phyloP scores from a whole-genome alignment of 2,329 filamentous ascomycete genomes.

The Colletotrichum orchidophilum region DNA sequence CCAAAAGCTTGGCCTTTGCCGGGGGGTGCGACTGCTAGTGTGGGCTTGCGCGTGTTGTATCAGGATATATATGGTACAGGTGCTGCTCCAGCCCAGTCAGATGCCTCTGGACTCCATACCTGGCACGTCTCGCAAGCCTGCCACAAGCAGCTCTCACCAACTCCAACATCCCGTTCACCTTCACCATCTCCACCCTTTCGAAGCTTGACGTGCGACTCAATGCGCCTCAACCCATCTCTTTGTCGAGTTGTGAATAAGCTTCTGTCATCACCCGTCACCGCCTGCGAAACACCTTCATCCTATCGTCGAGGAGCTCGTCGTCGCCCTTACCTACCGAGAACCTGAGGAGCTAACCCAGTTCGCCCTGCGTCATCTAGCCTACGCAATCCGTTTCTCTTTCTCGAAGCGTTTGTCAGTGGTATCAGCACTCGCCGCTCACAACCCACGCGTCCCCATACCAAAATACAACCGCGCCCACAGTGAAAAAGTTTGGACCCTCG shows the following conservation, averaged over 20 bases:
- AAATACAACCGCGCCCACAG: not conserved
- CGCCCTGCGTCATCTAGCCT: conserved; percentile 22
- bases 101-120: conserved; percentile 33
- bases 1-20: conserved; percentile 29
- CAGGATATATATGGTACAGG: conserved; percentile 38
- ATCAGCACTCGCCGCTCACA: not conserved
- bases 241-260: conserved; percentile 24
- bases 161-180: conserved; percentile 12
- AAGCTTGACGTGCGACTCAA: conserved; percentile 31
- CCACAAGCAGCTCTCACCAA: conserved; percentile 31
- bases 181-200: conserved; percentile 22
- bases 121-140: conserved; percentile 42
- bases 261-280: conserved; percentile 19
- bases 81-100: conserved; percentile 34
- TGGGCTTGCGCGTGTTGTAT: conserved; percentile 36
- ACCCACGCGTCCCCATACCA: not conserved
- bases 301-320: not conserved
- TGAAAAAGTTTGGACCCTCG: conserved; percentile 7
- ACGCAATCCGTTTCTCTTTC: conserved; percentile 9
- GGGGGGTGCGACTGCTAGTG: conserved; percentile 29
- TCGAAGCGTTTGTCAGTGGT: conserved; percentile 7
- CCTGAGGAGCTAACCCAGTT: conserved; percentile 22
- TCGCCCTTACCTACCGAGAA: not conserved
- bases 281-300: conserved; percentile 20
- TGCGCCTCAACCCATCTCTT: conserved; percentile 25